Evolutionary conservation across 495 filamentous ascomycete genomes (phyloP), one percentile per base, ranked within the genome.

Genomic region (Pyrenopolyporus hunteri): DNA sequence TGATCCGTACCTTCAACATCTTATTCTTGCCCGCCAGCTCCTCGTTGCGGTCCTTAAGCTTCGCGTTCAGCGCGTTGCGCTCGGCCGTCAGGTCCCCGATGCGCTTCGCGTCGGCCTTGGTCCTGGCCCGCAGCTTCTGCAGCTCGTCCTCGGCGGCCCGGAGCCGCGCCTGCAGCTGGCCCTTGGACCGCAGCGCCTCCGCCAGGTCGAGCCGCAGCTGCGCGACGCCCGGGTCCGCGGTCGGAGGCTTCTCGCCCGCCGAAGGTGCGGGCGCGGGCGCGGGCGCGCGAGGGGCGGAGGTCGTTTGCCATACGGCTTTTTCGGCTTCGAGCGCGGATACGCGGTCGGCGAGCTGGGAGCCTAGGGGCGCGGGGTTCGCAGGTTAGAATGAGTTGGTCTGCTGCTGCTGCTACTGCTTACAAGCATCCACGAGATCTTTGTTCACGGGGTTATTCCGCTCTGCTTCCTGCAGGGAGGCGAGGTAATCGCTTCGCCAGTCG

Each of bases 21-120:
- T 90, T 90, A 6, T 82, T 85, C 76, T 98, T 98, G 17, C 82
- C 90, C 54, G 78, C 82, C 13, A 96, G 72, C 78, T 98, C 93
- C 56, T 95, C 91, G 55, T 96, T 90, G 13, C 89, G 78, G 70
- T 97, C 93, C 36, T 81, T 87, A 13, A 94, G 73, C 54, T 85
- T 85, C 26, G 84, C 76, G 42, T 80, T 71, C 11, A 95, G 70
- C 4, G 75, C 72, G 16, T 79, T 79, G 8, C 84, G 82, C 64
- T 94, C 89, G n/a, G 73, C 70, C 16, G 83, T 82, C 37, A 96
- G 74, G 0, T 83, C 76, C 6, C 73, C 70, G 10, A 97, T 83
- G 2, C 79, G 78, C 64, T 83, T 83, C 3, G 62, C 56, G 51
- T 90, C 85, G 32, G 78, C 69, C 13, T 70, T 74, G 13, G 75